These are phyloP conservation scores for Penicillium sp. DNA, from an alignment of 2,329 filamentous ascomycete genomes.

Conservation along the genomic window DNA sequence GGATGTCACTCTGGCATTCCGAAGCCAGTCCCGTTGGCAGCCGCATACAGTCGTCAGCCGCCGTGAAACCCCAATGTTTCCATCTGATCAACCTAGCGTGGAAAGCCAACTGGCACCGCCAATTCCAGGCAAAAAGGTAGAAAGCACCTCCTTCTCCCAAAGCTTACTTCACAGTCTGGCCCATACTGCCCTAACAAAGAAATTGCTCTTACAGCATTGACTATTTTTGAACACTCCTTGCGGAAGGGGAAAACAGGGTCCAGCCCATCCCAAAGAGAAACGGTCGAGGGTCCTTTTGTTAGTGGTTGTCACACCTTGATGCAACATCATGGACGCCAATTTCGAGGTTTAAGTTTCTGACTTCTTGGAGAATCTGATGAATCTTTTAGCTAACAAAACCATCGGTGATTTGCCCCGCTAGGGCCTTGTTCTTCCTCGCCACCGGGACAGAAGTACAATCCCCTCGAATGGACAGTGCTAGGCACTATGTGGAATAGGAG, in stretches of 20 bases:
- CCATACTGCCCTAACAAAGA: not conserved
- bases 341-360: constrained; percentile 13
- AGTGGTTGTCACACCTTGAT: constrained; percentile 22
- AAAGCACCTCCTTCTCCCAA: constrained; percentile 5
- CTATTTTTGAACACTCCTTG: constrained; percentile 14
- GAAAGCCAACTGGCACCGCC: constrained; percentile 16
- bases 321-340: constrained; percentile 23
- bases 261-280: not conserved
- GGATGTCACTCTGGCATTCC: constrained; percentile 30
- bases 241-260: constrained; percentile 8
- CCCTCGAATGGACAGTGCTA: constrained; percentile 6
- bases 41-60: constrained; percentile 37
- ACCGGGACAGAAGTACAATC: constrained; percentile 14
- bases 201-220: constrained; percentile 4
- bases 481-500: constrained; percentile 32
- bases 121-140: constrained; percentile 7
- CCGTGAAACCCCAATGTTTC: constrained; percentile 37
- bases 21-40: constrained; percentile 31
- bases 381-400: constrained; percentile 11
- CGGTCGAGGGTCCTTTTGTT: constrained; percentile 12
- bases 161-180: not conserved
- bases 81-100: constrained; percentile 38
- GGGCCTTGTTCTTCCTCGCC: constrained; percentile 10
- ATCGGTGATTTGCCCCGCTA: constrained; percentile 7
- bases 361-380: constrained; percentile 9